These are phyloP conservation scores for Ligustrum vulgare DNA, from an alignment of 257 asterid genomes.

Conservation along the genomic window DNA sequence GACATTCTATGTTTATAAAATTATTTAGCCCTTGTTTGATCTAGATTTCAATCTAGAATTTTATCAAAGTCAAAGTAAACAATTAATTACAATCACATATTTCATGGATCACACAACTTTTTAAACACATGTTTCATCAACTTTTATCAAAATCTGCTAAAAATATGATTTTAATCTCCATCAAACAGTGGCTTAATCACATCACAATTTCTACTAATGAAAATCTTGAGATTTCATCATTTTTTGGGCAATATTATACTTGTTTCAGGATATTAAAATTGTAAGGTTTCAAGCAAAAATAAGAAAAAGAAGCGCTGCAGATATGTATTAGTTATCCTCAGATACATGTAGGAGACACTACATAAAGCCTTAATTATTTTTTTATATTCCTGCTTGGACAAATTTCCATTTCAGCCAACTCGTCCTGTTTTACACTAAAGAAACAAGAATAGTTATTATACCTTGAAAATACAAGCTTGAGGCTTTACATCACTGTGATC, in stretches of 20 bases:
- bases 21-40: background rate
- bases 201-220: background rate
- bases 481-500: constrained; percentile 76
- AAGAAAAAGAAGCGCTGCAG: background rate
- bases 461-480: constrained; percentile 99
- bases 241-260: background rate
- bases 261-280: background rate
- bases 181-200: background rate
- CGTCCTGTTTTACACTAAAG: background rate
- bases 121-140: no score
- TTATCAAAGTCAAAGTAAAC: no score
- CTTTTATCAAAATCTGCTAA: no score
- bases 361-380: no score
- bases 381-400: background rate
- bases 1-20: background rate
- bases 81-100: no score
- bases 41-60: no score
- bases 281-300: background rate
- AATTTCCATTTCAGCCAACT: background rate
- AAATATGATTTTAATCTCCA: no score
- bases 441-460: constrained; percentile 25
- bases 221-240: background rate
- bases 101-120: no score
- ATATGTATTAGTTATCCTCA: background rate
- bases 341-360: background rate